These are phyloP conservation scores for Xerocomus brunneocitrinus DNA, from an alignment of 768 basidiomycete genomes.

Conservation along the genomic window DNA sequence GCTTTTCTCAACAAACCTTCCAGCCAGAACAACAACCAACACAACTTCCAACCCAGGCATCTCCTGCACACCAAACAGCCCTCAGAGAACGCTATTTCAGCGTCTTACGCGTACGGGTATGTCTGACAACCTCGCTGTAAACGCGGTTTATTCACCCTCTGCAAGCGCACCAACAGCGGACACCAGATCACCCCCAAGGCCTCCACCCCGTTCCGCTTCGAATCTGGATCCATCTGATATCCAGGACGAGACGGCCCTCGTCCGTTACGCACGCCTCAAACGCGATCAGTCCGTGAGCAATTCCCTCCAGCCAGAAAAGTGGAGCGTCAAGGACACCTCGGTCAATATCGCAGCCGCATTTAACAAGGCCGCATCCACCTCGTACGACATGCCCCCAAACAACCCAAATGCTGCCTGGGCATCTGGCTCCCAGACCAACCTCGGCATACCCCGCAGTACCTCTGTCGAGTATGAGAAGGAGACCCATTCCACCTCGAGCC, in stretches of 20 bases:
- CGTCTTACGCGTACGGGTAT: conserved; percentile 72
- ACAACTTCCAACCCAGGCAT: conserved; percentile 24
- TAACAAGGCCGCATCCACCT: conserved; percentile 54
- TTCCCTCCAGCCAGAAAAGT: conserved; percentile 55
- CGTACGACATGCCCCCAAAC: conserved; percentile 38
- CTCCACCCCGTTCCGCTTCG: conserved; percentile 28
- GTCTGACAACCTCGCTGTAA: conserved; percentile 20
- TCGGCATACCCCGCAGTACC: conserved; percentile 61
- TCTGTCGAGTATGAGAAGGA: conserved; percentile 78
- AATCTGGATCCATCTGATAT: conserved; percentile 41
- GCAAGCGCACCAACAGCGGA: conserved; percentile 51
- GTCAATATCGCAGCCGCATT: conserved; percentile 86
- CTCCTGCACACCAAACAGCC: conserved; percentile 28
- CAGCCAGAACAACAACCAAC: conserved; percentile 30
- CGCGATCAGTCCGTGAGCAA: conserved; percentile 34
- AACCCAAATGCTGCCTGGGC: conserved; percentile 67
- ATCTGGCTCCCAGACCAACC: conserved; percentile 47
- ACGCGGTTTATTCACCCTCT: conserved; percentile 14
- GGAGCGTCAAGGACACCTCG: conserved; percentile 76
- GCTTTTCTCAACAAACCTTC: conserved; percentile 64
- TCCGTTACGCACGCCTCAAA: conserved; percentile 45
- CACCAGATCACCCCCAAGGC: conserved; percentile 58
- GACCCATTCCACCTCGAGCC: conserved; percentile 46
- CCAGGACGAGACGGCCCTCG: conserved; percentile 42
- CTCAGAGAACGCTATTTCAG: conserved; percentile 41